Evolutionary conservation across 1,284 basidiomycete genomes (phyloP).

Genomic region (Ceratobasidium sp.): DNA sequence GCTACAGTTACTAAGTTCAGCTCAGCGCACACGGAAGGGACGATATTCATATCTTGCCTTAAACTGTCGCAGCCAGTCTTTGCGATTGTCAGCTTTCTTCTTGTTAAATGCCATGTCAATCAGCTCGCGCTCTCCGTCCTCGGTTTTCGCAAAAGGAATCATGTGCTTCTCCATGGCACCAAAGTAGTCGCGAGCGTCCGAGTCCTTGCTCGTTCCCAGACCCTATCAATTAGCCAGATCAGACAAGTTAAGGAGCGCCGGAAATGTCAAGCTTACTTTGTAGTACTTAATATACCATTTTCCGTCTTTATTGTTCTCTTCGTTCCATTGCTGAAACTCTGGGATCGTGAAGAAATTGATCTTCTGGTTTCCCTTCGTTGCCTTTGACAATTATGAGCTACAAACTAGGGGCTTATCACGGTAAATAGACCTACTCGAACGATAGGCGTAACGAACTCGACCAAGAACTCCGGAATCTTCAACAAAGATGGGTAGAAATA

Average conservation of each 20-base stretch:
- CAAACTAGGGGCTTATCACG: neutral
- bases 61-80: constrained; percentile 97
- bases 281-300: constrained; percentile 96
- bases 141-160: constrained; percentile 87
- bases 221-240: constrained; percentile 65
- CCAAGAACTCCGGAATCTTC: constrained; percentile 91
- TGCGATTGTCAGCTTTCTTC: constrained; percentile 98
- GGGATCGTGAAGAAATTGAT: constrained; percentile 97
- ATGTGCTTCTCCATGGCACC: constrained; percentile 92
- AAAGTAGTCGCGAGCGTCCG: constrained; percentile 95
- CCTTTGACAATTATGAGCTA: constrained; percentile 55
- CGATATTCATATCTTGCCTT: constrained; percentile 63
- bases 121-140: constrained; percentile 85
- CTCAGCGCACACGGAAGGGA: neutral
- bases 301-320: constrained; percentile 78
- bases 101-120: constrained; percentile 99
- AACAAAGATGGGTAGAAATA: constrained; percentile 97
- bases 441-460: constrained; percentile 99
- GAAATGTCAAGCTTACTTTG: constrained; percentile 70
- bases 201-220: constrained; percentile 91
- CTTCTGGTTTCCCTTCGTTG: constrained; percentile 81
- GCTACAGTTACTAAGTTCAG: constrained; percentile 59
- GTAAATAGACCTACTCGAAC: constrained; percentile 74
- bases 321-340: constrained; percentile 94
- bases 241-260: constrained; percentile 1